A percentile compares a stretch with the other conserved stretches of the same genome.
Conservation (phyloP, 108 stramenopile genomes). For the Cyclotella sp. region DNA sequence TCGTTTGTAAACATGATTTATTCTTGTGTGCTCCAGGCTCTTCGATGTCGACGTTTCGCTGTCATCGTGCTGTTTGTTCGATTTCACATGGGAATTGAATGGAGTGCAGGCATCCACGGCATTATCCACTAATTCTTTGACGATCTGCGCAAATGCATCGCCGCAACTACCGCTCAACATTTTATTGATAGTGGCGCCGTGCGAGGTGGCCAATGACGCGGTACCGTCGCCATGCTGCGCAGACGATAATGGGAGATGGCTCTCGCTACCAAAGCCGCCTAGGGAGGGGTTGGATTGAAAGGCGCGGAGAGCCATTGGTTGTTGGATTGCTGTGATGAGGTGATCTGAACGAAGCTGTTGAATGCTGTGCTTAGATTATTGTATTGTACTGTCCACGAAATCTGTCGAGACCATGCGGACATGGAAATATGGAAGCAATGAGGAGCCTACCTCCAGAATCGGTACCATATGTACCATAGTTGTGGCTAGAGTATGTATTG, state of each 20-base stretch:
- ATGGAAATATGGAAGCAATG: too few species aligned
- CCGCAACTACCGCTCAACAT: not conserved
- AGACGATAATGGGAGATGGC: not conserved
- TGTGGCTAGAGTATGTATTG: too few species aligned
- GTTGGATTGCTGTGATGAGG: not conserved
- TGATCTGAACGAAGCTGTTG: not conserved
- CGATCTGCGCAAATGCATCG: constrained; percentile 87
- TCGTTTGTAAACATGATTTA: constrained; percentile 14
- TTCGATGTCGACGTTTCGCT: constrained; percentile 46
- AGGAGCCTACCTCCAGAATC: too few species aligned
- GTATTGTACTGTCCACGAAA: too few species aligned
- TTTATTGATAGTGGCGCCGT: not conserved
- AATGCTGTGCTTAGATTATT: too few species aligned
- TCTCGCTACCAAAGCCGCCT: constrained; percentile 86
- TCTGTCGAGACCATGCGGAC: too few species aligned
- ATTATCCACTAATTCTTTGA: constrained; percentile 92
- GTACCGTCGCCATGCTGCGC: not conserved
- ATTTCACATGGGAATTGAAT: not conserved
- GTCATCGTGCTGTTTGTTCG: not conserved
- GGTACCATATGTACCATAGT: too few species aligned
- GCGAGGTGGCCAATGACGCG: not conserved
- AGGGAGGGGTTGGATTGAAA: constrained; percentile 81
- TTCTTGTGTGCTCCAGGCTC: not conserved
- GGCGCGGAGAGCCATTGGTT: constrained; percentile 76
- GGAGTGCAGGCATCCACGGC: constrained; percentile 83